Conservation (phyloP, 139 green algal species). For the Diplosphaera chodatii region DNA sequence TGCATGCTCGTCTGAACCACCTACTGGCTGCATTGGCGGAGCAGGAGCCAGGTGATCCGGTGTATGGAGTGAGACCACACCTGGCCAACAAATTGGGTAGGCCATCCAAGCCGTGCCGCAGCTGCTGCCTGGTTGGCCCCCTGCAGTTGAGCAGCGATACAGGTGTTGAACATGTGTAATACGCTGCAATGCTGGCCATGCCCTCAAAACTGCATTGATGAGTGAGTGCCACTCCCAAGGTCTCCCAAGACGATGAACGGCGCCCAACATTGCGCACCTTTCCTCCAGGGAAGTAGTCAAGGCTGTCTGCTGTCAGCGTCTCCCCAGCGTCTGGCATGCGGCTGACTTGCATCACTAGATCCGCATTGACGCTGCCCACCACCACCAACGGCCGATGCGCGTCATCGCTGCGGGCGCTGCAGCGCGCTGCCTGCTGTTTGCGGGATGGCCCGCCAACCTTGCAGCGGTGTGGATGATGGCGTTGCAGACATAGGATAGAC, state of each 20-base stretch:
- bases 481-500: too few relatives aligned
- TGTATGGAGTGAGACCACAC: constrained; percentile 6
- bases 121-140: constrained; percentile 85
- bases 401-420: too few relatives aligned
- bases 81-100: constrained; percentile 72
- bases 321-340: constrained; percentile 69
- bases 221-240: neutral
- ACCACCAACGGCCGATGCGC: constrained; percentile 30
- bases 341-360: constrained; percentile 67
- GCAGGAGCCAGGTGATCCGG: too few relatives aligned
- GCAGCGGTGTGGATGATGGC: too few relatives aligned
- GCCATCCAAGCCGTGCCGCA: constrained; percentile 61
- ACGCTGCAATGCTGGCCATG: too few relatives aligned
- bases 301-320: constrained; percentile 51
- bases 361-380: constrained; percentile 55
- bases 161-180: too few relatives aligned
- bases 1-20: too few relatives aligned
- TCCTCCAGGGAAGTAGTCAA: constrained; percentile 67
- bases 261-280: constrained; percentile 39
- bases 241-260: neutral
- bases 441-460: too few relatives aligned
- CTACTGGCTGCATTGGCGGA: too few relatives aligned
- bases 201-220: neutral
- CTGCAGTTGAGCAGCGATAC: too few relatives aligned
- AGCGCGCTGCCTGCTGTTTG: too few relatives aligned